These are phyloP conservation scores for Salicornia ramosissima DNA, from an alignment of 148 eudicot species.

Conservation along the genomic window DNA sequence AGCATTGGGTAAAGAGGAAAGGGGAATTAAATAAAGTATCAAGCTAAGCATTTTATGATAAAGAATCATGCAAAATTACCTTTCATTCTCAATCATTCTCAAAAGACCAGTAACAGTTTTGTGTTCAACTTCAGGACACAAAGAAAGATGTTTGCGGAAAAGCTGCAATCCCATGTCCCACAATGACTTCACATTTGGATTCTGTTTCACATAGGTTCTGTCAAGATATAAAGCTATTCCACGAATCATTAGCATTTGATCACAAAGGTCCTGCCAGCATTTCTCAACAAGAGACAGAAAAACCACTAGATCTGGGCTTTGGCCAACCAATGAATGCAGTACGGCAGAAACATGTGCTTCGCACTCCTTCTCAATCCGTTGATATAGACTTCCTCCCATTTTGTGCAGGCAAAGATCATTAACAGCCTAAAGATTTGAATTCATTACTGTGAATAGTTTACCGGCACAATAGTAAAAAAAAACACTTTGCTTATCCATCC, in stretches of 20 bases:
- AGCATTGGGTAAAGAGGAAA: not conserved
- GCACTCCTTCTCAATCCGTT: slow-evolving; percentile 79
- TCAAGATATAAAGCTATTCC: slow-evolving; percentile 92
- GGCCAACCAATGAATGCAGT: slow-evolving; percentile 75
- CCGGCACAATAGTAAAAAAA: not conserved
- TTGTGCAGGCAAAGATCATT: slow-evolving; percentile 89
- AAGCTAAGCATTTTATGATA: slow-evolving; percentile 5
- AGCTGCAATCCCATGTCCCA: slow-evolving; percentile 99
- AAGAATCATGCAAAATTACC: slow-evolving; percentile 50
- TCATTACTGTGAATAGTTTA: slow-evolving; percentile 5
- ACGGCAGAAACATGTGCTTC: slow-evolving; percentile 72
- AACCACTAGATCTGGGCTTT: slow-evolving; percentile 89
- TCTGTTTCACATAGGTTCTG: slow-evolving; percentile 93
- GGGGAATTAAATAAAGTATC: slow-evolving; percentile 3
- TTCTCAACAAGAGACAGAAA: slow-evolving; percentile 86
- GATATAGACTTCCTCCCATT: slow-evolving; percentile 91
- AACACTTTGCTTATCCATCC: not conserved
- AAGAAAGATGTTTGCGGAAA: slow-evolving; percentile 79
- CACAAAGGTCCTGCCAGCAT: slow-evolving; percentile 98
- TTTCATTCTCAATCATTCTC: slow-evolving; percentile 91
- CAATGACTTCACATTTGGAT: slow-evolving; percentile 71
- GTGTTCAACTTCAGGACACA: slow-evolving; percentile 87
- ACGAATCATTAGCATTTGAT: slow-evolving; percentile 97
- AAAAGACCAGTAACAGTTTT: slow-evolving; percentile 92
- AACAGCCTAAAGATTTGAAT: slow-evolving; percentile 55